Conservation (phyloP, 2,329 filamentous ascomycete genomes). For the Corynespora cassiicola region DNA sequence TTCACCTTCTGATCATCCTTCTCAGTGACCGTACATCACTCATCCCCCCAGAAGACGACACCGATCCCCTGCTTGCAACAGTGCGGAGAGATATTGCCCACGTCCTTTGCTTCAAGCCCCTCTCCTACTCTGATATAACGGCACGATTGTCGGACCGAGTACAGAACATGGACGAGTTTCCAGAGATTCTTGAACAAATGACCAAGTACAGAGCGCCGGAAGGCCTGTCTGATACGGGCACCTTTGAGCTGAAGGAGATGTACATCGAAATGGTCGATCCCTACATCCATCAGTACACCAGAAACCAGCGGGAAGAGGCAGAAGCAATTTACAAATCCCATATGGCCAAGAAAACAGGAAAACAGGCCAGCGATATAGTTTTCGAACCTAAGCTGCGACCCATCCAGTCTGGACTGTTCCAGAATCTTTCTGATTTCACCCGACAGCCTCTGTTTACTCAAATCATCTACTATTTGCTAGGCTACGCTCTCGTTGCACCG, state of each 20-base stretch:
- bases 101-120: slow-evolving; percentile 92
- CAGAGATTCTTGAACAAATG: slow-evolving; percentile 83
- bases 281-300: slow-evolving; percentile 94
- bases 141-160: slow-evolving; percentile 87
- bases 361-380: slow-evolving; percentile 80
- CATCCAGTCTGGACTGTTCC: slow-evolving; percentile 79
- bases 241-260: slow-evolving; percentile 88
- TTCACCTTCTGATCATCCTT: slow-evolving; percentile 89
- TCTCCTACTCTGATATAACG: slow-evolving; percentile 92
- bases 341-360: slow-evolving; percentile 86
- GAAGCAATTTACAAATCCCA: slow-evolving; percentile 87
- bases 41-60: slow-evolving; percentile 70
- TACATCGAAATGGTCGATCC: slow-evolving; percentile 90
- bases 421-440: slow-evolving; percentile 78
- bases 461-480: slow-evolving; percentile 84
- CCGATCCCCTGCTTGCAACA: slow-evolving; percentile 69
- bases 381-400: slow-evolving; percentile 85
- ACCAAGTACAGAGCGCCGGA: slow-evolving; percentile 89
- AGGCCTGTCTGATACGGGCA: slow-evolving; percentile 89
- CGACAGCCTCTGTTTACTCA: slow-evolving; percentile 86
- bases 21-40: slow-evolving; percentile 88
- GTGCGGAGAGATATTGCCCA: slow-evolving; percentile 92
- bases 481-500: slow-evolving; percentile 77
- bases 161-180: slow-evolving; percentile 87
- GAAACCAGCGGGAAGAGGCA: slow-evolving; percentile 95